A percentile compares a stretch with the other conserved stretches of the same genome.
phyloP scores from a whole-genome alignment of 495 filamentous ascomycete genomes.

The Emericellopsis terricola region DNA sequence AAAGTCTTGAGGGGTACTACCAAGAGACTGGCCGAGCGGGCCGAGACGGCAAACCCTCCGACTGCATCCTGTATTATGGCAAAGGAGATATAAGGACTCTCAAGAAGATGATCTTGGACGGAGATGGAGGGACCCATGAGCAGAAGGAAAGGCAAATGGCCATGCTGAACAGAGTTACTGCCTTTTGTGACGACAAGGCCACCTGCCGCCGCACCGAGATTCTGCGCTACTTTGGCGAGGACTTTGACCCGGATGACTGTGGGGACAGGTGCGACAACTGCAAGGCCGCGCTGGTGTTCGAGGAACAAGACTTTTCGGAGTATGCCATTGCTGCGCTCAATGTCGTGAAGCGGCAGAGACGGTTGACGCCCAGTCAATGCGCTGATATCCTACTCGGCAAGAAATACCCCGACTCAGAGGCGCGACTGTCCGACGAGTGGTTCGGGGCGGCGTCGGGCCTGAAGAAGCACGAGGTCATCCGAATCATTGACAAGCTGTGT shows the following conservation, averaged over 20 bases:
- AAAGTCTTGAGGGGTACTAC: conserved; percentile 95
- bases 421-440: conserved; percentile 10
- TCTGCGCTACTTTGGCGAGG: conserved; percentile 80
- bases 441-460: conserved; percentile 25
- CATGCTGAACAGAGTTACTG: conserved; percentile 69
- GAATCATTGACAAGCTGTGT: conserved; percentile 26
- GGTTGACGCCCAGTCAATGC: conserved; percentile 34
- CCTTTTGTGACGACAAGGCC: conserved; percentile 72
- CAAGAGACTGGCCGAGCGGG: conserved; percentile 94
- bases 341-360: conserved; percentile 38
- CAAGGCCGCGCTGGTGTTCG: conserved; percentile 42
- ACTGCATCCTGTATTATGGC: conserved; percentile 77
- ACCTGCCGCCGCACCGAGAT: conserved; percentile 81
- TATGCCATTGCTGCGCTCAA: conserved; percentile 48
- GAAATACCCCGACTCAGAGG: conserved; percentile 18
- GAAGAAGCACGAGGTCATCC: conserved; percentile 28
- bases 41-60: conserved; percentile 70
- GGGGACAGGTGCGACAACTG: conserved; percentile 73
- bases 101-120: conserved; percentile 57
- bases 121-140: conserved; percentile 51
- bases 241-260: conserved; percentile 55
- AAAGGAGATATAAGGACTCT: conserved; percentile 49
- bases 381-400: conserved; percentile 28
- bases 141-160: conserved; percentile 67
- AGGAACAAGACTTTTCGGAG: conserved; percentile 56